Percentiles rank a stretch among this genome's conserved stretches.
phyloP scores from a whole-genome alignment of 1,139 yeast genomes.

The Scheffersomyces titani region DNA sequence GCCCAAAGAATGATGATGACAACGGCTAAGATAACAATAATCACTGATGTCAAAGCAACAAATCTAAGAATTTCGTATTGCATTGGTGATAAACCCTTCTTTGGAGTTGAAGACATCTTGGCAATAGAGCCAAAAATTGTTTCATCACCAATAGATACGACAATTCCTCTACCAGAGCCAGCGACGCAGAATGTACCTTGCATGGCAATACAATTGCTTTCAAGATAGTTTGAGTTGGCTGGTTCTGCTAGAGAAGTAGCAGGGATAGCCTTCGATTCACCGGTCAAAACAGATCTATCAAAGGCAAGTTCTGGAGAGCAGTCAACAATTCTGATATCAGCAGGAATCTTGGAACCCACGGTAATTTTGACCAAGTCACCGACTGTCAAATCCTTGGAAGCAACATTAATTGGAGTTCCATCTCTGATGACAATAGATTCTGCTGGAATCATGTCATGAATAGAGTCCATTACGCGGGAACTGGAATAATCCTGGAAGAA shows the following conservation, averaged over 20 bases:
- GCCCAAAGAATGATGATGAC: slow-evolving; percentile 43
- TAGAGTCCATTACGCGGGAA: slow-evolving; percentile 51
- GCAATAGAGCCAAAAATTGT: slow-evolving; percentile 38
- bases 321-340: slow-evolving; percentile 31
- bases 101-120: slow-evolving; percentile 30
- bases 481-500: slow-evolving; percentile 54
- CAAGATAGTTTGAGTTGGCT: slow-evolving; percentile 41
- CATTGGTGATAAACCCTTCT: slow-evolving; percentile 31
- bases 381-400: slow-evolving; percentile 28
- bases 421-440: slow-evolving; percentile 28
- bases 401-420: slow-evolving; percentile 15
- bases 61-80: slow-evolving; percentile 33
- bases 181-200: slow-evolving; percentile 46
- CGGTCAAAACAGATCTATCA: slow-evolving; percentile 38
- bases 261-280: slow-evolving; percentile 33
- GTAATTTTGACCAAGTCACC: slow-evolving; percentile 29
- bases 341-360: slow-evolving; percentile 32
- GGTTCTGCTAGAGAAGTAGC: slow-evolving; percentile 20
- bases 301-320: slow-evolving; percentile 28
- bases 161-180: slow-evolving; percentile 33
- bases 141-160: slow-evolving; percentile 32
- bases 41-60: slow-evolving; percentile 20
- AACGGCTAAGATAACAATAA: slow-evolving; percentile 25
- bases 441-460: slow-evolving; percentile 44
- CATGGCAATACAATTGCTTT: slow-evolving; percentile 41